Conservation (phyloP, 441 rosid species). For the Mallotus japonicus region DNA sequence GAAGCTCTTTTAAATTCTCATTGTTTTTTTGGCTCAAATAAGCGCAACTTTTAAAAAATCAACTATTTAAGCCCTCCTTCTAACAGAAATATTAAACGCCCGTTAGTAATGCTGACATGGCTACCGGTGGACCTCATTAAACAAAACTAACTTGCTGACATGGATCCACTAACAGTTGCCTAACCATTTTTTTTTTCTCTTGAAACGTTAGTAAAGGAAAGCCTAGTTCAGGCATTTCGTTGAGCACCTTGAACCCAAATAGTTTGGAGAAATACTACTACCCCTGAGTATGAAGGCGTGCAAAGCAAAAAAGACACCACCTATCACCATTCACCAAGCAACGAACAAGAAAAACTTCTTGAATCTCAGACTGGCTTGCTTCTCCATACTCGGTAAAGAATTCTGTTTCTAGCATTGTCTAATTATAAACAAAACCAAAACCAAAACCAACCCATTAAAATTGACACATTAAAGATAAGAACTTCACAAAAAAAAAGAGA, state of each 20-base stretch:
- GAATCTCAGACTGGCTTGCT: slow-evolving; percentile 23
- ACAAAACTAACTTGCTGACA: too few relatives aligned
- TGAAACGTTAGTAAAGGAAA: slow-evolving; percentile 40
- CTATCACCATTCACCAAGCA: neutral
- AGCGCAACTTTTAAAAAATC: too few relatives aligned
- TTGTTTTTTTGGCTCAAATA: too few relatives aligned
- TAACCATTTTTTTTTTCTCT: too few relatives aligned
- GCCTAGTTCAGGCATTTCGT: slow-evolving; percentile 92
- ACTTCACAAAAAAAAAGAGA: neutral
- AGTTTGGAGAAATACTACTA: too few relatives aligned
- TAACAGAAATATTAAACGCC: too few relatives aligned
- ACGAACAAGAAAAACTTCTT: neutral
- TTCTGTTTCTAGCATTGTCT: slow-evolving; percentile 68
- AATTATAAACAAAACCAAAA: neutral
- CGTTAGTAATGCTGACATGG: too few relatives aligned
- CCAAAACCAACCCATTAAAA: slow-evolving; percentile 1
- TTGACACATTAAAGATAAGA: neutral
- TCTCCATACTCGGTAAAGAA: slow-evolving; percentile 97
- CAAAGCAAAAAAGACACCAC: neutral
- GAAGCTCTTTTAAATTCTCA: too few relatives aligned
- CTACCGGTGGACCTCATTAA: too few relatives aligned
- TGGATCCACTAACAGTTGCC: too few relatives aligned
- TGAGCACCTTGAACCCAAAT: slow-evolving; percentile 39
- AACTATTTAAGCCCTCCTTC: too few relatives aligned
- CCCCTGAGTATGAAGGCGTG: neutral